phyloP scores from a whole-genome alignment of 306 rosid genomes.

The Psophocarpus tetragonolobus region DNA sequence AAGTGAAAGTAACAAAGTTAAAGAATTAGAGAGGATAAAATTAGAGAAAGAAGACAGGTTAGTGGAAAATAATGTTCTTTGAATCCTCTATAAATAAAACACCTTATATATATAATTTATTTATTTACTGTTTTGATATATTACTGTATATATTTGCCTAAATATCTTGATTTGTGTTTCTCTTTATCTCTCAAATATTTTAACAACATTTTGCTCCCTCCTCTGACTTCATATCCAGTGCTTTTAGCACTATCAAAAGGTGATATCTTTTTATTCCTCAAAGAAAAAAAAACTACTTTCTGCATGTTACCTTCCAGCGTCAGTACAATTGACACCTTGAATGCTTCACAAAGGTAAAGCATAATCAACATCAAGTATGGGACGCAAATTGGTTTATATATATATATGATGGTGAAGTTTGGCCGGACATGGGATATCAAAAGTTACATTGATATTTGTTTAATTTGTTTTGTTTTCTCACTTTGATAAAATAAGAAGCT shows the following conservation, averaged over 20 bases:
- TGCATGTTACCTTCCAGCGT: neutral
- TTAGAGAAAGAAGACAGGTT: too few relatives aligned
- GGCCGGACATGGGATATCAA: neutral
- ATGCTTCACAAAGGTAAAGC: neutral
- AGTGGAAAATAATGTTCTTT: too few relatives aligned
- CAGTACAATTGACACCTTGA: neutral
- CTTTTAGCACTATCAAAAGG: neutral
- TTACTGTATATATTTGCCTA: neutral
- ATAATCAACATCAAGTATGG: neutral
- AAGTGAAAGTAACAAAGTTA: too few relatives aligned
- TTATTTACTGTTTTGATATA: too few relatives aligned
- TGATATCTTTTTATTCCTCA: neutral
- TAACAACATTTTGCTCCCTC: neutral
- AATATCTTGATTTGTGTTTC: neutral
- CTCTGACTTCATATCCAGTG: neutral
- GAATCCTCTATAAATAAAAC: too few relatives aligned
- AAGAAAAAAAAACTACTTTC: neutral
- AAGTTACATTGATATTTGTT: too few relatives aligned
- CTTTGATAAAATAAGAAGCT: neutral
- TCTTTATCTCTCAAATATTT: neutral
- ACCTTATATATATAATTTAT: too few relatives aligned
- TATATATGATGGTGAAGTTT: too few relatives aligned
- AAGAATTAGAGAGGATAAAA: too few relatives aligned
- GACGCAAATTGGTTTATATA: neutral
- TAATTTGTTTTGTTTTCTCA: neutral